Percentiles rank a stretch among this genome's conserved stretches.
Conservation (phyloP, 345 rosid species). For the Chamaenerion angustifolium region DNA sequence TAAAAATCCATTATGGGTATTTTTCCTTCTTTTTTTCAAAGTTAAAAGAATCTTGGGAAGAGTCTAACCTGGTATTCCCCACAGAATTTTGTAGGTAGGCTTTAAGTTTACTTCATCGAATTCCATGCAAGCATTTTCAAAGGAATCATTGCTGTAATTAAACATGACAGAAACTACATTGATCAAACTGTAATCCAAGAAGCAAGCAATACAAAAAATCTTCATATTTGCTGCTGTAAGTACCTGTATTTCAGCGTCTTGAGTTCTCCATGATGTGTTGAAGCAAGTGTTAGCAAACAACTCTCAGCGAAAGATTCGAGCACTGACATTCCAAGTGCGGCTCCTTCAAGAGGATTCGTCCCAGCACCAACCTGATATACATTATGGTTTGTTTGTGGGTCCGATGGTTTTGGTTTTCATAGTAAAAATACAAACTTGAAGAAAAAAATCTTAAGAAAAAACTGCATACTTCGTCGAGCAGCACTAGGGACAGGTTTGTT, state of each 20-base stretch:
- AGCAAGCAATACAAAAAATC: too few relatives aligned
- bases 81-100: constrained; percentile 84
- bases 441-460: not conserved
- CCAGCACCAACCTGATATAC: constrained; percentile 74
- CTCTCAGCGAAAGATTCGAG: constrained; percentile 71
- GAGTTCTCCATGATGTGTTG: constrained; percentile 90
- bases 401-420: not conserved
- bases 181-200: not conserved
- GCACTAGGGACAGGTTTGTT: constrained; percentile 65
- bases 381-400: constrained; percentile 1
- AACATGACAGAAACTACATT: too few relatives aligned
- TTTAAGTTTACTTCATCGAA: constrained; percentile 74
- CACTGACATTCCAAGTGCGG: constrained; percentile 85
- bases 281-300: constrained; percentile 74
- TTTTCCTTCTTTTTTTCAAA: too few relatives aligned
- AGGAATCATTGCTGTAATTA: constrained; percentile 42
- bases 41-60: constrained; percentile 1
- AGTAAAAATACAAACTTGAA: not conserved
- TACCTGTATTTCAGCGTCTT: constrained; percentile 89
- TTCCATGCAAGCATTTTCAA: constrained; percentile 98
- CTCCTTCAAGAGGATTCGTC: constrained; percentile 97
- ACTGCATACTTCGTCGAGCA: constrained; percentile 78
- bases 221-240: not conserved
- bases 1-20: too few relatives aligned
- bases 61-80: constrained; percentile 91